Percentiles rank a stretch among this genome's conserved stretches.
phyloP scores from a whole-genome alignment of 2,329 filamentous ascomycete species.

The Aureobasidium uvarum region DNA sequence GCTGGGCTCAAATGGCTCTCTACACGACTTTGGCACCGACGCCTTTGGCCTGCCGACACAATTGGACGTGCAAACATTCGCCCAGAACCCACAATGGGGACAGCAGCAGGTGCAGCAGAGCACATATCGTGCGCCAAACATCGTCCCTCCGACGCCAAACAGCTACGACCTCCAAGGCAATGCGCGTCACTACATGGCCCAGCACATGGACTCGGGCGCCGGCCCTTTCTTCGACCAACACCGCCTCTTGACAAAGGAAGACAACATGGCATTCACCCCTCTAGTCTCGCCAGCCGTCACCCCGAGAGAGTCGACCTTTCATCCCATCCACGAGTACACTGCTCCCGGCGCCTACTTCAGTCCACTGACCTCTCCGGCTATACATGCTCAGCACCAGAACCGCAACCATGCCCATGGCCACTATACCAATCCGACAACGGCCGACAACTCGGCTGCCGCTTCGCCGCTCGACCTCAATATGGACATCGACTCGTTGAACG shows the following conservation, averaged over 20 bases:
- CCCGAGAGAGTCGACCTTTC: constrained; percentile 69
- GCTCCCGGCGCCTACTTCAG: constrained; percentile 76
- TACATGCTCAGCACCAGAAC: constrained; percentile 61
- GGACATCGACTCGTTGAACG: constrained; percentile 46
- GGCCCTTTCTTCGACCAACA: constrained; percentile 62
- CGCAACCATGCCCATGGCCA: constrained; percentile 41
- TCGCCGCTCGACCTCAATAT: constrained; percentile 45
- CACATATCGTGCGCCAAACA: constrained; percentile 42
- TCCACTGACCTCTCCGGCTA: constrained; percentile 74
- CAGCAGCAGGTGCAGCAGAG: constrained; percentile 41
- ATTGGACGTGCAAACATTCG: constrained; percentile 22
- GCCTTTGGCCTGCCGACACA: constrained; percentile 31
- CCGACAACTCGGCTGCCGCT: constrained; percentile 51
- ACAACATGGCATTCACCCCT: constrained; percentile 74
- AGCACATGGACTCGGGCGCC: constrained; percentile 54
- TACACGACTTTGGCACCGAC: constrained; percentile 37
- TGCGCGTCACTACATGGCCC: constrained; percentile 54
- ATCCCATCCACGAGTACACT: constrained; percentile 55
- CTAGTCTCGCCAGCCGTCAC: constrained; percentile 82
- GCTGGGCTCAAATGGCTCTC: constrained; percentile 27
- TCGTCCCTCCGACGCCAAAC: constrained; percentile 74
- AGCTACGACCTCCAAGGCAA: constrained; percentile 71
- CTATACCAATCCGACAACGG: constrained; percentile 54
- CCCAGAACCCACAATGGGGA: constrained; percentile 31
- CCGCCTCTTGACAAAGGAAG: constrained; percentile 58